Evolutionary conservation across 140 eudicot genomes (phyloP).

Genomic region (Flaveria floridana): DNA sequence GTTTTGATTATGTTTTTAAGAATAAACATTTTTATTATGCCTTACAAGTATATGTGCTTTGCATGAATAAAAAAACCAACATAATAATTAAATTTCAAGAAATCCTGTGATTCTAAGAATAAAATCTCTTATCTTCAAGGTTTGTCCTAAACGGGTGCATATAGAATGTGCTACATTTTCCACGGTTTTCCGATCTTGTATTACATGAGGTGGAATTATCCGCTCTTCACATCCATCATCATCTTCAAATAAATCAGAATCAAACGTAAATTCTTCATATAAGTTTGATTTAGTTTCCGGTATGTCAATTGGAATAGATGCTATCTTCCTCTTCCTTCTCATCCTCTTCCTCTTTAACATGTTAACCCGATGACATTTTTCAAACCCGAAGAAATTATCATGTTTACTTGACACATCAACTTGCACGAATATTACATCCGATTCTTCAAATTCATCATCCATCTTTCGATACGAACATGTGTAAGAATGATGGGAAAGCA

Average conservation of each 20-base stretch:
- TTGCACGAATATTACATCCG: conserved; percentile 34
- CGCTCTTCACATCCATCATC: conserved; percentile 16
- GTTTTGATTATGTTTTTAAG: not conserved
- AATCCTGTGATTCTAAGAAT: conserved; percentile 31
- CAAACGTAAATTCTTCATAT: conserved; percentile 9
- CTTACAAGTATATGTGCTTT: not conserved
- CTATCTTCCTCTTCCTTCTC: conserved; percentile 27
- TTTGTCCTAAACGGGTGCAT: conserved; percentile 4
- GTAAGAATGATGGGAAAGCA: not conserved
- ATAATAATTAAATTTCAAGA: conserved; percentile 15
- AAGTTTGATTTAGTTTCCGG: conserved; percentile 31
- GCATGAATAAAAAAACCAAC: not conserved
- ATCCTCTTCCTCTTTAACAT: conserved; percentile 27
- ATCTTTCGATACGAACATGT: not conserved
- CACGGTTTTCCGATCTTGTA: conserved; percentile 7
- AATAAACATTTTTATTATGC: conserved; percentile 10
- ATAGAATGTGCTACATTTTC: conserved; percentile 32
- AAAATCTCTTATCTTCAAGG: conserved; percentile 38
- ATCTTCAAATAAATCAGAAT: conserved; percentile 30
- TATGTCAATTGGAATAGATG: conserved; percentile 30
- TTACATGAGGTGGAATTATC: conserved; percentile 28
- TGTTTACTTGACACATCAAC: conserved; percentile 29
- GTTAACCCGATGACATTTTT: conserved; percentile 1
- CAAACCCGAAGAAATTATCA: not conserved
- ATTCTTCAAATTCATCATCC: conserved; percentile 37